Conservation (phyloP, 1,284 basidiomycete species). For the Apiotrichum porosum region DNA sequence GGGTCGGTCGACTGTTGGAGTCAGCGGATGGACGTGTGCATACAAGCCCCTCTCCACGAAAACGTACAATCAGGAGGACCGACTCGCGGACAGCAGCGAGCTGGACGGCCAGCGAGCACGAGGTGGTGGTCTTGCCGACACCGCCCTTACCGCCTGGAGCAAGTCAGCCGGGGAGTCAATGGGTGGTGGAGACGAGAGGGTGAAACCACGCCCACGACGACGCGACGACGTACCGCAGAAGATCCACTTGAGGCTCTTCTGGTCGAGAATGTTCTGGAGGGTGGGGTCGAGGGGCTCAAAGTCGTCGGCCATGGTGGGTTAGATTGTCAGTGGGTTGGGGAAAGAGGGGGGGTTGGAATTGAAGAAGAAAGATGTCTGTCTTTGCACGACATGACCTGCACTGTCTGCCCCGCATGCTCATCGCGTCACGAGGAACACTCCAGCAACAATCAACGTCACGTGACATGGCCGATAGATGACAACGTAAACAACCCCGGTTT, state of each 20-base stretch:
- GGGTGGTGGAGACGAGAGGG: not conserved
- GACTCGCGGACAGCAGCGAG: slow-evolving; percentile 80
- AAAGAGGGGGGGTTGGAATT: too few relatives aligned
- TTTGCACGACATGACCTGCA: too few relatives aligned
- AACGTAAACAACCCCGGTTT: too few relatives aligned
- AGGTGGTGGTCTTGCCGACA: slow-evolving; percentile 90
- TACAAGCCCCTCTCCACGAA: not conserved
- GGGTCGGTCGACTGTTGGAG: slow-evolving; percentile 84
- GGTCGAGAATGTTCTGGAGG: slow-evolving; percentile 83
- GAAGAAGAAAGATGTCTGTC: too few relatives aligned
- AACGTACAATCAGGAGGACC: slow-evolving; percentile 82
- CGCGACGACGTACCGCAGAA: slow-evolving; percentile 81
- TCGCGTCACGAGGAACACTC: too few relatives aligned
- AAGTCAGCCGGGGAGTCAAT: too few relatives aligned
- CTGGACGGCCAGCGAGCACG: slow-evolving; percentile 92
- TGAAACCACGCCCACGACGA: not conserved
- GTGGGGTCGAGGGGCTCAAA: slow-evolving; percentile 61
- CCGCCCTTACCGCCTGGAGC: slow-evolving; percentile 82
- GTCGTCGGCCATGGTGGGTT: slow-evolving; percentile 22
- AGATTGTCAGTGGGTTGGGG: too few relatives aligned
- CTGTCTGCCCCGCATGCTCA: too few relatives aligned
- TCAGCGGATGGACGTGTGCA: not conserved
- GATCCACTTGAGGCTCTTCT: slow-evolving; percentile 87
- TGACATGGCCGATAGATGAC: too few relatives aligned
- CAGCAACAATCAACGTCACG: too few relatives aligned